Base-by-base conservation (phyloP, 2,329 filamentous ascomycete genomes). In the Cadophora malorum region DNA sequence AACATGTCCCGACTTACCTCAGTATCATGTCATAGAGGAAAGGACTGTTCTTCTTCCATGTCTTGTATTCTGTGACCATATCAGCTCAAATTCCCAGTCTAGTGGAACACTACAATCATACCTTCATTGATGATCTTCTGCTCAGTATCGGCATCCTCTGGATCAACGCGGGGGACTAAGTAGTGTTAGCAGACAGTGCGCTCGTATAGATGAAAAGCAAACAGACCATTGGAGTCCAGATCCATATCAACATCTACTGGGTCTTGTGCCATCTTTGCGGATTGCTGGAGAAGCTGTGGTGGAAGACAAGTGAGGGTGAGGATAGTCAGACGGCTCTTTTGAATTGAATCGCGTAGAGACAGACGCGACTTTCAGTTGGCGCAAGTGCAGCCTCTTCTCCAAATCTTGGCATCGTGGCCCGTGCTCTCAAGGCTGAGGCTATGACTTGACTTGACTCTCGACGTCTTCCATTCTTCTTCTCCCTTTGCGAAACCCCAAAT, bases 21-120 rank as follows among this genome's bases (percentile, higher is more conserved):
- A 98, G 86, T 73, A 99, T 96, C 89, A 97, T 93, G 79, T 99
- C 96, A 80, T 99, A 99, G 75, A 99, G 91, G 78, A 98, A 98
- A 3, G 96, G 94, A 72, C 92, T 93, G 81, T 99, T 99, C 85
- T 99, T 99, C 86, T 99, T 99, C 96, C 96, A 99, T 73, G 95
- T 97, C 81, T 99, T 99, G 87, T 99, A 99, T 80, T 99, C 96
- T 94, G 45, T 52, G 63, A 16, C 55, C 59, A 16, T 41, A 5
- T 64, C 21, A 68, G 25, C 25, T 52, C 4, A 23, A 33, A 5
- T 58, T 10, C 21, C 28, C 21, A 10, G 14, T 16, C 6, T 14
- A n/a, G 28, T 12, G 1, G 19, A 21, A n/a, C 41, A 31, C 4
- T n/a, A 3, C 10, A 63, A 6, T 35, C 4, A 62, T 83, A 91